A percentile compares a stretch with the other conserved stretches of the same genome.
These are phyloP conservation scores for Elaeis oleifera DNA, from an alignment of 202 grass and related monocot species.

Conservation along the genomic window DNA sequence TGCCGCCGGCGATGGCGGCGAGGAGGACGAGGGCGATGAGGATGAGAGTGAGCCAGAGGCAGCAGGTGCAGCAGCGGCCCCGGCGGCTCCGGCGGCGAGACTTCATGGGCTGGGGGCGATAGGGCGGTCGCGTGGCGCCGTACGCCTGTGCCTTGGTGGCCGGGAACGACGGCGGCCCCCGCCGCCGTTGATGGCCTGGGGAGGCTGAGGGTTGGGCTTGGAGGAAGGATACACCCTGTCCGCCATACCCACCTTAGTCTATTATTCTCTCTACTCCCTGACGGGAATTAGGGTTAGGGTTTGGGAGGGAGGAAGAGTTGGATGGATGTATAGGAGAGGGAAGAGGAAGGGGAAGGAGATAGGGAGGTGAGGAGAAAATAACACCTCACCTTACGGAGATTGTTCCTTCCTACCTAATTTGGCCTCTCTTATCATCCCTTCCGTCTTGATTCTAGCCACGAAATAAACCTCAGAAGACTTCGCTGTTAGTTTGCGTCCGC, in stretches of 20 bases:
- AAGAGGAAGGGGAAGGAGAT: slow-evolving; percentile 19
- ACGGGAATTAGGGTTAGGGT: background rate
- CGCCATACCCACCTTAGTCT: slow-evolving; percentile 33
- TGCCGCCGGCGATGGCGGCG: slow-evolving; percentile 53
- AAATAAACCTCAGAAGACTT: too few species aligned
- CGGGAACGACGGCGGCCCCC: slow-evolving; percentile 31
- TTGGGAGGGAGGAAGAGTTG: background rate
- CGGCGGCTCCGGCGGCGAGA: slow-evolving; percentile 47
- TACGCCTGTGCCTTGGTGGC: slow-evolving; percentile 71
- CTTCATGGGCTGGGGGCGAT: slow-evolving; percentile 56
- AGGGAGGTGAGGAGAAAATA: slow-evolving; percentile 53
- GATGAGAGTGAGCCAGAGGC: slow-evolving; percentile 52
- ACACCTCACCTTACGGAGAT: slow-evolving; percentile 64
- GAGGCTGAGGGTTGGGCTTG: slow-evolving; percentile 62
- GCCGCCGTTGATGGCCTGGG: slow-evolving; percentile 17
- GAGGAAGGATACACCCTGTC: slow-evolving; percentile 72
- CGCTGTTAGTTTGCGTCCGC: too few species aligned
- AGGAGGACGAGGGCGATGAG: slow-evolving; percentile 59
- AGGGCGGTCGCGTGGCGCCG: slow-evolving; percentile 48
- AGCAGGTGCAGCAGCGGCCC: slow-evolving; percentile 61
- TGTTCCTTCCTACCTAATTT: slow-evolving; percentile 60
- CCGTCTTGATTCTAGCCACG: too few species aligned
- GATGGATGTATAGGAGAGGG: slow-evolving; percentile 1
- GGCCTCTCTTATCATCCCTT: background rate
- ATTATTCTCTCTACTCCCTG: too few species aligned